These are phyloP conservation scores for Lentinula edodes DNA, from an alignment of 768 basidiomycete species.

Conservation along the genomic window DNA sequence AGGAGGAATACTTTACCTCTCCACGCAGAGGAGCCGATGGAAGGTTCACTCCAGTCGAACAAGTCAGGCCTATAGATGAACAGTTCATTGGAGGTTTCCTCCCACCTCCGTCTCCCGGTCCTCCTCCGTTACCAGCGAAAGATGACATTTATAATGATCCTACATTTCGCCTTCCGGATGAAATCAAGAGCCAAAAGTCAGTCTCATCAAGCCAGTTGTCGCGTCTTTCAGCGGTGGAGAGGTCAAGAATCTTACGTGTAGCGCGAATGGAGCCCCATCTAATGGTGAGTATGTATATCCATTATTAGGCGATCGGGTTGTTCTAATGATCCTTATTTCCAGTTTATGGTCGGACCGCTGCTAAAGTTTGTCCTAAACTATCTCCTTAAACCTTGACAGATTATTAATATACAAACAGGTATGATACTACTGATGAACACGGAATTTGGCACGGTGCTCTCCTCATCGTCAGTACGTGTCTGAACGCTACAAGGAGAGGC, in stretches of 20 bases:
- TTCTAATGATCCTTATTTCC: slow-evolving; percentile 7
- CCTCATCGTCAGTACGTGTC: slow-evolving; percentile 76
- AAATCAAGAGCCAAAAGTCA: slow-evolving; percentile 21
- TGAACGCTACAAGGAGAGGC: not conserved
- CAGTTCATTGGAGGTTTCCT: slow-evolving; percentile 54
- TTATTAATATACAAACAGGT: slow-evolving; percentile 34
- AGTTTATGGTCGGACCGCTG: slow-evolving; percentile 90
- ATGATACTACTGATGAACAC: slow-evolving; percentile 78
- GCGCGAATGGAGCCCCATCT: slow-evolving; percentile 78
- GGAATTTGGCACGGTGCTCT: slow-evolving; percentile 86
- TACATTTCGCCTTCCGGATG: slow-evolving; percentile 9
- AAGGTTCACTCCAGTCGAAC: slow-evolving; percentile 47
- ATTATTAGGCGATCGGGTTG: not conserved
- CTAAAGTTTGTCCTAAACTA: slow-evolving; percentile 36
- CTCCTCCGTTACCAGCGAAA: slow-evolving; percentile 45
- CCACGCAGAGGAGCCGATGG: slow-evolving; percentile 43
- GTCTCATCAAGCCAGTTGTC: slow-evolving; percentile 36
- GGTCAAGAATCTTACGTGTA: slow-evolving; percentile 51
- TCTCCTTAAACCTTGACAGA: not conserved
- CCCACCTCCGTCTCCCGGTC: slow-evolving; percentile 33
- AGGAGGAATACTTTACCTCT: slow-evolving; percentile 19
- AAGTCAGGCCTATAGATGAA: slow-evolving; percentile 58
- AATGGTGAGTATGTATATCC: slow-evolving; percentile 33
- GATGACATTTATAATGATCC: slow-evolving; percentile 26
- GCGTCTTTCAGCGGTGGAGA: slow-evolving; percentile 55